Evolutionary conservation across 1,284 basidiomycete species (phyloP).

Genomic region (Waitea zeae): DNA sequence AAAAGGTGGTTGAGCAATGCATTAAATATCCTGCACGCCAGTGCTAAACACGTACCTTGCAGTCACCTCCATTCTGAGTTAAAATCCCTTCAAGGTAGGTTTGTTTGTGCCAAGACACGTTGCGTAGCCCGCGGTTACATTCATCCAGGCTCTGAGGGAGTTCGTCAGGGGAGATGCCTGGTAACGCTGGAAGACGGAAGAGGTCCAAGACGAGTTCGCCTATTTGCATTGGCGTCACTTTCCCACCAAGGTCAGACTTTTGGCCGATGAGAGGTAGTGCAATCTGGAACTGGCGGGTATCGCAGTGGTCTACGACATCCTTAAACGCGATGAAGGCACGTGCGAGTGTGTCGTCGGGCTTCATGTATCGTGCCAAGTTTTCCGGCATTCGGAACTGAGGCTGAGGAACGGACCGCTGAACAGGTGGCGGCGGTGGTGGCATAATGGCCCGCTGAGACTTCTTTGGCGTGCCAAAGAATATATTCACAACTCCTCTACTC

Average conservation of each 20-base stretch:
- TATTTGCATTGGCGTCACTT: conserved; percentile 40
- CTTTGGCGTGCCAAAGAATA: conserved; percentile 69
- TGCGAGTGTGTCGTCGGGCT: conserved; percentile 64
- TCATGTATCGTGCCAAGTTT: conserved; percentile 71
- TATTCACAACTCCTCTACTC: conserved; percentile 52
- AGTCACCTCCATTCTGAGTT: conserved; percentile 94
- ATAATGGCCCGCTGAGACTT: conserved; percentile 29
- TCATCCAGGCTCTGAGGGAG: conserved; percentile 89
- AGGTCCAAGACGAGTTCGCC: conserved; percentile 77
- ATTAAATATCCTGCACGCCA: conserved; percentile 7
- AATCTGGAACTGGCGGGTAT: conserved; percentile 70
- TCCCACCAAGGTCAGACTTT: conserved; percentile 36
- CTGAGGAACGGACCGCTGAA: no score
- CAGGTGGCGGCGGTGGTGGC: conserved; percentile 19
- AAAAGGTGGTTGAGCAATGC: neutral
- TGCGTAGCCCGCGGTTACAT: conserved; percentile 74
- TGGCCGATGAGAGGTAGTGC: conserved; percentile 73
- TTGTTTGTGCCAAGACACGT: conserved; percentile 83
- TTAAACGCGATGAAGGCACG: conserved; percentile 76
- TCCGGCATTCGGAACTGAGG: conserved; percentile 28
- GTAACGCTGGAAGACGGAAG: conserved; percentile 79
- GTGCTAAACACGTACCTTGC: conserved; percentile 61
- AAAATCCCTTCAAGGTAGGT: conserved; percentile 86
- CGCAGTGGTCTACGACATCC: conserved; percentile 66
- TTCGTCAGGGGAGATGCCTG: conserved; percentile 60